phyloP scores from a whole-genome alignment of 2,329 filamentous ascomycete genomes.

The Botryotinia convoluta region DNA sequence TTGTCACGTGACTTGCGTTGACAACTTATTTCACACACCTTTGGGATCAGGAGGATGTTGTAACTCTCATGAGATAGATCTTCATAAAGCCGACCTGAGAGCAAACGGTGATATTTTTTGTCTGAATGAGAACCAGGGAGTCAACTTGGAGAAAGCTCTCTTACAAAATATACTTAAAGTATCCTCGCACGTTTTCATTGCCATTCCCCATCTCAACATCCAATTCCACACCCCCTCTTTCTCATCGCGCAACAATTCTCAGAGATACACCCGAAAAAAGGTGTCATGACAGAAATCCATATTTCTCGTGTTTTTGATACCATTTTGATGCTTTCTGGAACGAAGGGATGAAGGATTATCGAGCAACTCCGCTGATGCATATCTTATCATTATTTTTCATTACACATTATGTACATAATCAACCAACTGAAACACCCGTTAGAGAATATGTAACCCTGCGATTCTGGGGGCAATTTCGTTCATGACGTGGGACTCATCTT shows the following conservation, averaged over 20 bases:
- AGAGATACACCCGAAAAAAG: not conserved
- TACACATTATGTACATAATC: not conserved
- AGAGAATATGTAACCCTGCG: not conserved
- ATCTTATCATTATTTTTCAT: not conserved
- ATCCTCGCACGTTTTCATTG: not conserved
- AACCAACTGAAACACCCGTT: not conserved
- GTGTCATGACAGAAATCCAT: not conserved
- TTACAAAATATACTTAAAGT: not conserved
- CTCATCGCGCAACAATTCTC: not conserved
- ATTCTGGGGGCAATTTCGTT: not conserved
- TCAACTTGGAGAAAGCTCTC: not conserved
- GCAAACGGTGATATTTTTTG: not conserved
- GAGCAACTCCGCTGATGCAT: not conserved
- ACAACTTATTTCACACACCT: not conserved
- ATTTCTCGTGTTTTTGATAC: not conserved
- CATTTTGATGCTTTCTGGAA: not conserved
- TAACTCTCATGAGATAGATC: not conserved
- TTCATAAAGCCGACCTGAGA: not conserved
- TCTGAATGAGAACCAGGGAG: not conserved
- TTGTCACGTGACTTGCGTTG: accelerated
- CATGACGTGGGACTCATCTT: not conserved
- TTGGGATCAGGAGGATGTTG: not conserved
- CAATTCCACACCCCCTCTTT: not conserved
- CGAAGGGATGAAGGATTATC: not conserved
- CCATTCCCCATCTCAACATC: not conserved